phyloP scores from a whole-genome alignment of 192 early-diverging fungal genomes.

The Phycomyces blakesleeanus region DNA sequence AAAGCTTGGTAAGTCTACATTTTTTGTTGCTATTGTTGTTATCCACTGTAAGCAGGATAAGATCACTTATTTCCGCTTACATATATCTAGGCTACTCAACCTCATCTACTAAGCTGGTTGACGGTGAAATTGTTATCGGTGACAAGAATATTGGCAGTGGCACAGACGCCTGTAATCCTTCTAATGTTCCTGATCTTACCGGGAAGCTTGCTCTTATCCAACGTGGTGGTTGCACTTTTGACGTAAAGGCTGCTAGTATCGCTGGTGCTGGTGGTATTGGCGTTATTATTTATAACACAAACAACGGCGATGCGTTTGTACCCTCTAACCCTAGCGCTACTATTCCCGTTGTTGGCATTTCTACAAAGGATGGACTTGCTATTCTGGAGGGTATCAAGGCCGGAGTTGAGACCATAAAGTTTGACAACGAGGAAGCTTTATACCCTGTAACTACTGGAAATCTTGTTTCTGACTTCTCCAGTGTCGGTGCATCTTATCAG shows the following conservation, averaged over 20 bases:
- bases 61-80: neutral
- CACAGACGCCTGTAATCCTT: slow-evolving; percentile 49
- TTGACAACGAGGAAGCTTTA: slow-evolving; percentile 42
- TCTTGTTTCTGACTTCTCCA: slow-evolving; percentile 71
- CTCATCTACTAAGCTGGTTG: slow-evolving; percentile 4
- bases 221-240: slow-evolving; percentile 71
- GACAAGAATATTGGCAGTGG: slow-evolving; percentile 39
- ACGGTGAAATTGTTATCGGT: slow-evolving; percentile 37
- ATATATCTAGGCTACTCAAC: neutral
- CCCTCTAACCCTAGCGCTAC: slow-evolving; percentile 33
- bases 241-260: slow-evolving; percentile 55
- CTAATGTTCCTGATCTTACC: slow-evolving; percentile 39
- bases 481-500: slow-evolving; percentile 66
- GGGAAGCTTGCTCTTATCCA: slow-evolving; percentile 61
- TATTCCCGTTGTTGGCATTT: slow-evolving; percentile 54
- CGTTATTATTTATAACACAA: slow-evolving; percentile 62
- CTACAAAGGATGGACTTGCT: slow-evolving; percentile 45
- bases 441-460: slow-evolving; percentile 47
- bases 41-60: neutral
- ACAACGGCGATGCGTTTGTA: slow-evolving; percentile 13
- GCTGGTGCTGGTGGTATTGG: slow-evolving; percentile 60
- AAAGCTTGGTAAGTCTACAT: neutral
- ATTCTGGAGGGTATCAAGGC: slow-evolving; percentile 44
- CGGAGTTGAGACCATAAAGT: slow-evolving; percentile 39
- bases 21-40: no score